Base-by-base conservation (phyloP, 2,329 filamentous ascomycete genomes). In the Trichoderma cornu-damae region DNA sequence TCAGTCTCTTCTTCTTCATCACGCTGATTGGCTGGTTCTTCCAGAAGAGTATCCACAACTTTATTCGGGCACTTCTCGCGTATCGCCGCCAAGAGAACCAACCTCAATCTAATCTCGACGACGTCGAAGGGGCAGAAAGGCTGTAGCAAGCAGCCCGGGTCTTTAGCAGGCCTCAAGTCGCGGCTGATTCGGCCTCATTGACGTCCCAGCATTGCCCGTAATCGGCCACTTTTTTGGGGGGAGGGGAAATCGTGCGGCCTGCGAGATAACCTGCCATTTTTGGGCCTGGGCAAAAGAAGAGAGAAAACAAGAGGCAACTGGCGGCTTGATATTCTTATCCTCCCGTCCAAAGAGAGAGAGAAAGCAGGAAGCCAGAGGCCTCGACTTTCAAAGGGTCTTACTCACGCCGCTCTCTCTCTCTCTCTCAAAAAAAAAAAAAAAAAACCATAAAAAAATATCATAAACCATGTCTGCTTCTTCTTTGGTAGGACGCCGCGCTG, bases 1-100 rank as follows among this genome's bases (percentile, higher is more conserved):
- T 59, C 34, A 35, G 37, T 20, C 30, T 75, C 26, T 61, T 72
- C 48, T 40, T 62, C 6, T 52, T 72, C 28, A 57, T 72, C 40
- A 66, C 59, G 16, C 24, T 66, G 16, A 28, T 75, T 26, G 61
- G 58, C 44, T 73, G 65, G 63, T 67, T 67, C 40, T 61, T 67
- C 59, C 68, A 68, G 28, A 61, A 57, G 37, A 59, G 64, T 37
- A 59, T 75, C 47, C 61, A 65, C 40, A 59, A 53, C 22, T 74
- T 73, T 58, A 66, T 68, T 24, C 53, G 63, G 11, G 64, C 63
- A 12, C 62, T 71, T 32, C 60, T 66, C 50, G 47, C 24, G 2
- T 46, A 51, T 51, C 52, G 38, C 47, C 52, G 42, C n/a, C 34
- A 20, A 50, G 43, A 55, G 16, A 40, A 9, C 30, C 53, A 57